Base-by-base conservation (phyloP, 2,329 filamentous ascomycete genomes). In the Sporothrix humicola region DNA sequence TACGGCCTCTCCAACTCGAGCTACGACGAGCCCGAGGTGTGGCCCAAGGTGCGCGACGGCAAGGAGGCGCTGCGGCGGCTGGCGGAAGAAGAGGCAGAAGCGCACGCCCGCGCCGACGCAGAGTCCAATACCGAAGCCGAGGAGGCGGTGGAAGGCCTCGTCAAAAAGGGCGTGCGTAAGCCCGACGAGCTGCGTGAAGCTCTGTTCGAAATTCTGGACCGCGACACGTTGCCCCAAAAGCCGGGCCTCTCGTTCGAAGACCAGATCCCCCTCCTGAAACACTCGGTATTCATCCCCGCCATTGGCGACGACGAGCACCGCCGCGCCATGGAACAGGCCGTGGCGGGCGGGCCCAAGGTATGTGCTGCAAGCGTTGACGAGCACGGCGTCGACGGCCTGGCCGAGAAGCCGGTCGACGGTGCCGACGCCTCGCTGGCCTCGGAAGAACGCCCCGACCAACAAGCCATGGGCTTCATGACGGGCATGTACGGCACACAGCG, bases 401-500 rank as follows among this genome's bases (percentile, higher is more conserved):
- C 81, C 69, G 81, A 69, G 10, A 37, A 23, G 37, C 61, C 61
- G 5, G n/a, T 78, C 72, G 79, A 80, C n/a, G 76, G 80, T 2
- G 78, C 77, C 4, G 81, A 82, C 4, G 82, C 83, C 61, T 79
- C 81, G 71, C 78, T 77, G 71, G 77, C 82, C 48, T 77, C 79
- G 3, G 80, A 82, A 58, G 79, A 83, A 66, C 80, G 81, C 37
- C 83, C 79, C 76, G 72, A 84, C 52, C 54, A 71, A 72, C 75
- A 77, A 26, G 73, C 75, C 23, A 76, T 77, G 59, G 84, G 83
- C 1, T 89, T 88, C 76, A 86, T 87, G 78, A 87, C 85, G 5
- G 89, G 89, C 1, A 82, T 89, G 76, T 91, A 91, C 77, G 89
- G 89, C 3, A 91, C 89, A 5, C 89, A 91, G 80, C 82, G 89